These are phyloP conservation scores for Saturnispora serradocipensis DNA, from an alignment of 805 yeast species.

Conservation along the genomic window DNA sequence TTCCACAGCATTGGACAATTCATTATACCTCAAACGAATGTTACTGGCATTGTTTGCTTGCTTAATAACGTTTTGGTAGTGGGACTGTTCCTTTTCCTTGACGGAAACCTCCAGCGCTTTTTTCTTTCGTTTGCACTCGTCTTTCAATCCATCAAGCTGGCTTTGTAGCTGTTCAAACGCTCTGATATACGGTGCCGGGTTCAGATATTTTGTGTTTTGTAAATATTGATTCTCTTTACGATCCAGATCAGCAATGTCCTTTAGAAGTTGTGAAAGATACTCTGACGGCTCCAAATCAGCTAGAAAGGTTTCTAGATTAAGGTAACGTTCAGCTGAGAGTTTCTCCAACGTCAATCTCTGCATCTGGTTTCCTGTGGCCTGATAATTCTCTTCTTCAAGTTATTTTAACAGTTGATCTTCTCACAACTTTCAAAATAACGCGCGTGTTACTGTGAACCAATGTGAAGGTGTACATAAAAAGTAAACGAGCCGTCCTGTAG, in stretches of 20 bases:
- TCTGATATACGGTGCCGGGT: constrained; percentile 90
- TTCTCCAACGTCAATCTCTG: constrained; percentile 18
- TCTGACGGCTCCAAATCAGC: constrained; percentile 67
- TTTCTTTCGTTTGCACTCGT: constrained; percentile 45
- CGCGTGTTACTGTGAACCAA: neutral
- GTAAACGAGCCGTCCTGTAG: neutral
- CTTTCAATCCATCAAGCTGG: constrained; percentile 54
- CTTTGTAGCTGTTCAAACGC: constrained; percentile 81
- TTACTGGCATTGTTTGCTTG: constrained; percentile 35
- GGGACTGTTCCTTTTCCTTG: constrained; percentile 51
- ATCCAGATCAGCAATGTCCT: constrained; percentile 9
- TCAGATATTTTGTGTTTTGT: constrained; percentile 44
- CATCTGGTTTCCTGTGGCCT: neutral
- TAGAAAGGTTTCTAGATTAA: constrained; percentile 46
- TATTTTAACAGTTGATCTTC: neutral
- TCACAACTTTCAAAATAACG: neutral
- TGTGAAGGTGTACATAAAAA: neutral
- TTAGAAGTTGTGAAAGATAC: constrained; percentile 70
- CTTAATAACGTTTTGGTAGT: constrained; percentile 55
- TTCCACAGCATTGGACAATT: constrained; percentile 44
- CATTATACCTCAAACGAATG: constrained; percentile 39
- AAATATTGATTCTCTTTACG: neutral
- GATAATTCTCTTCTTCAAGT: neutral
- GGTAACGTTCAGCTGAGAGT: constrained; percentile 22
- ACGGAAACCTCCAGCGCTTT: constrained; percentile 48